Conservation (phyloP, 2,329 filamentous ascomycete genomes). For the Trichophyton schoenleinii region DNA sequence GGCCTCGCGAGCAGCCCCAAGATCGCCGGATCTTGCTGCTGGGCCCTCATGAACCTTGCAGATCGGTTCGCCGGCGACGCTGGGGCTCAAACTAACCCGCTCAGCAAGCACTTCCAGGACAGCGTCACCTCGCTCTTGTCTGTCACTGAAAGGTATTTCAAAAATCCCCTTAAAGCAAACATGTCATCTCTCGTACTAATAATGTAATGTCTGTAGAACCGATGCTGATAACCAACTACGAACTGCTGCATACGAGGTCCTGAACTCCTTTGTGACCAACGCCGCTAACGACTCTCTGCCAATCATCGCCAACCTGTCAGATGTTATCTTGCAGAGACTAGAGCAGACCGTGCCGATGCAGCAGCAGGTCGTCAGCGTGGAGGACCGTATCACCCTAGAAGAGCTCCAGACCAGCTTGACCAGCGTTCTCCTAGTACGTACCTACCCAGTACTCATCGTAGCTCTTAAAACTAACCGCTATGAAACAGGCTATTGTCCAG, state of each 20-base stretch:
- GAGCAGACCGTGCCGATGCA: slow-evolving; percentile 84
- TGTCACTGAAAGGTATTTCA: slow-evolving; percentile 58
- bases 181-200: background rate
- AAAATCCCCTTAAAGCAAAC: background rate
- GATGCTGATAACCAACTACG: slow-evolving; percentile 80
- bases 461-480: background rate
- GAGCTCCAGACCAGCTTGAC: slow-evolving; percentile 96
- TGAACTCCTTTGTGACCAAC: slow-evolving; percentile 88
- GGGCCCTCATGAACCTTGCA: slow-evolving; percentile 96
- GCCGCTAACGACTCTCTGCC: slow-evolving; percentile 73
- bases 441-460: background rate
- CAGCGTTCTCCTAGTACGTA: slow-evolving; percentile 61
- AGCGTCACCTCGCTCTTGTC: slow-evolving; percentile 75
- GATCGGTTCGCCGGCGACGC: slow-evolving; percentile 86
- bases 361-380: slow-evolving; percentile 86
- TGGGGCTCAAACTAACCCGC: slow-evolving; percentile 63
- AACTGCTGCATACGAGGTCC: slow-evolving; percentile 91
- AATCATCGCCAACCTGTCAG: slow-evolving; percentile 68
- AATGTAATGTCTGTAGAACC: slow-evolving; percentile 18
- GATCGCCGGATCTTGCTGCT: slow-evolving; percentile 97
- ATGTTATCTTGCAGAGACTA: slow-evolving; percentile 79
- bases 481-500: slow-evolving; percentile 58
- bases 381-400: slow-evolving; percentile 89
- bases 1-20: slow-evolving; percentile 83
- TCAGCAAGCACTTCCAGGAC: slow-evolving; percentile 86